These are phyloP conservation scores for Wickerhamiella alocasiicola DNA, from an alignment of 805 yeast species.

Conservation along the genomic window DNA sequence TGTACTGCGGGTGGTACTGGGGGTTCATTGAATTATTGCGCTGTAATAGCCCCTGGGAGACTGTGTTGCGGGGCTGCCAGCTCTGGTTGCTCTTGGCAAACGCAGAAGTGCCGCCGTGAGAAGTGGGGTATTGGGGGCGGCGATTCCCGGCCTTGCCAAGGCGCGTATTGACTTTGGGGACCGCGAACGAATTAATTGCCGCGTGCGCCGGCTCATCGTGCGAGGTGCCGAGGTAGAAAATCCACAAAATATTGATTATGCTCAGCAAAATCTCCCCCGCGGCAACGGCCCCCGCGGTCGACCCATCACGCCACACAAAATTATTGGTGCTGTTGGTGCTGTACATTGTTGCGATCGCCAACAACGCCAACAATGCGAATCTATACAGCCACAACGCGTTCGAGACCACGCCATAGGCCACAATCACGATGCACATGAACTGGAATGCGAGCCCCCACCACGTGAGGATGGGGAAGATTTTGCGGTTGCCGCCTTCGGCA, in stretches of 20 bases:
- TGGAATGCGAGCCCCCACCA: conserved; percentile 96
- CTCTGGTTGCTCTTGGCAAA: conserved; percentile 9
- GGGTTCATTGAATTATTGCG: background rate
- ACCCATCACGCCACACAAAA: conserved; percentile 53
- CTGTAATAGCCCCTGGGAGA: conserved; percentile 1
- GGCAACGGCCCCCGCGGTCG: conserved; percentile 71
- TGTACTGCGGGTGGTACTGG: conserved; percentile 14
- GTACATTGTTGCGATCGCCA: conserved; percentile 68
- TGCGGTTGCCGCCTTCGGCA: conserved; percentile 27
- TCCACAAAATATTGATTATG: conserved; percentile 74
- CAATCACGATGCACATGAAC: conserved; percentile 43
- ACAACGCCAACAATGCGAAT: conserved; percentile 36
- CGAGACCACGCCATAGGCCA: conserved; percentile 41
- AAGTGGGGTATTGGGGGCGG: conserved; percentile 11
- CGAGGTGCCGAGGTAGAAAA: conserved; percentile 81
- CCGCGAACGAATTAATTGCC: conserved; percentile 71
- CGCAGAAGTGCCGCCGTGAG: conserved; percentile 4
- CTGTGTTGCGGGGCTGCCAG: conserved; percentile 2
- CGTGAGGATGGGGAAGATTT: conserved; percentile 62
- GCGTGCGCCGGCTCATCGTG: conserved; percentile 77
- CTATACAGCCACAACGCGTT: conserved; percentile 62
- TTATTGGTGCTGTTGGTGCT: conserved; percentile 73
- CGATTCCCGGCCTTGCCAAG: background rate
- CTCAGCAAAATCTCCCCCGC: conserved; percentile 83
- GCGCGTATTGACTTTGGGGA: conserved; percentile 20